Percentiles rank a stretch among this genome's conserved stretches.
phyloP scores from a whole-genome alignment of 2,329 filamentous ascomycete species.

The Xylariaceae sp. region DNA sequence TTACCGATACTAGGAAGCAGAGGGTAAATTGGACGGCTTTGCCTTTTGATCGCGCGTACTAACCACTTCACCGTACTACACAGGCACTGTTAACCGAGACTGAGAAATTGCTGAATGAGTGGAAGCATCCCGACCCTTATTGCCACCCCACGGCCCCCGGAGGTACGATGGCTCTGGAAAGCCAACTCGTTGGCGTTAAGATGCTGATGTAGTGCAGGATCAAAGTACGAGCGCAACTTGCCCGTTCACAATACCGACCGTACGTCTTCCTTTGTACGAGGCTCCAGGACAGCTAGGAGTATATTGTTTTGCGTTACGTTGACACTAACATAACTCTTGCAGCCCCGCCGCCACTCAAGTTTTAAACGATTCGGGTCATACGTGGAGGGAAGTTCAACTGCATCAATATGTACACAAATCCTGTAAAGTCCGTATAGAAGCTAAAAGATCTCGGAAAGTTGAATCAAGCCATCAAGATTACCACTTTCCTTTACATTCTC shows the following conservation, averaged over 20 bases:
- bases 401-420: conserved; percentile 31
- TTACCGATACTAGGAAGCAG: conserved; percentile 81
- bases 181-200: not conserved
- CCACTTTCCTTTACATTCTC: too few species aligned
- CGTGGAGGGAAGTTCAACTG: conserved; percentile 1
- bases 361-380: conserved; percentile 23
- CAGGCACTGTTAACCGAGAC: conserved; percentile 84
- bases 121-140: conserved; percentile 98
- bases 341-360: conserved; percentile 50
- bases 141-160: conserved; percentile 84
- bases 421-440: conserved; percentile 18
- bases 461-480: not conserved
- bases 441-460: not conserved
- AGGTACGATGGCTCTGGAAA: conserved; percentile 51
- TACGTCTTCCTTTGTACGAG: conserved; percentile 51
- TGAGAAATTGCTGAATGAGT: conserved; percentile 80
- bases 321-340: conserved; percentile 15
- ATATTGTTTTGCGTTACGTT: not conserved
- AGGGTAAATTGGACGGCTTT: too few species aligned
- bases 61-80: too few species aligned
- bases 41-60: too few species aligned
- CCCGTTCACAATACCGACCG: conserved; percentile 74
- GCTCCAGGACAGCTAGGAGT: too few species aligned
- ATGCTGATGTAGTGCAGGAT: conserved; percentile 51
- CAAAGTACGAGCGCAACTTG: conserved; percentile 93